phyloP scores from a whole-genome alignment of 1,139 yeast species.

The Diutina neorugosa region DNA sequence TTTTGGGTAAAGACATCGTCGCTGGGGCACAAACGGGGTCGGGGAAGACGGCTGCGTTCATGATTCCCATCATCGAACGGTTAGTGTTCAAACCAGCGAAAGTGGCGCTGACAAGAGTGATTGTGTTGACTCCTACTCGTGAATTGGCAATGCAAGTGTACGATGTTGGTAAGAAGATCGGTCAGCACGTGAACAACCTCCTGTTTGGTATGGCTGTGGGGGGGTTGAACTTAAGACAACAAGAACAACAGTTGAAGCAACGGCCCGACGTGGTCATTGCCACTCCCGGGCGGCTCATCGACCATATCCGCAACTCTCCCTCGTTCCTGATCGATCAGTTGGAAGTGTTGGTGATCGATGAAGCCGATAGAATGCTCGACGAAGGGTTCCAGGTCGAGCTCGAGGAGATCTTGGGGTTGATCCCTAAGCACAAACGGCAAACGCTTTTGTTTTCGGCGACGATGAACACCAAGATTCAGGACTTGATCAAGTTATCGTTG shows the following conservation, averaged over 20 bases:
- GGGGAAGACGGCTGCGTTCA: conserved; percentile 97
- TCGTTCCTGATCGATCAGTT: conserved; percentile 83
- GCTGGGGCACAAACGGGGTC: conserved; percentile 99
- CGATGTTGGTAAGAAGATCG: conserved; percentile 83
- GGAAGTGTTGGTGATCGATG: conserved; percentile 88
- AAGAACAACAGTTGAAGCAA: conserved; percentile 82
- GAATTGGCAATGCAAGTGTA: conserved; percentile 93
- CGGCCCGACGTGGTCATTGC: conserved; percentile 96
- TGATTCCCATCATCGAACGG: conserved; percentile 93
- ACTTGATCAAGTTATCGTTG: conserved; percentile 73
- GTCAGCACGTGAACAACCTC: conserved; percentile 61
- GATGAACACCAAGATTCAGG: conserved; percentile 88
- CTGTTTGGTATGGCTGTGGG: conserved; percentile 93
- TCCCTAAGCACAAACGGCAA: conserved; percentile 82
- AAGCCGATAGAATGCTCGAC: conserved; percentile 98
- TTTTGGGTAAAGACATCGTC: conserved; percentile 85
- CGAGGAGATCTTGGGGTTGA: conserved; percentile 73
- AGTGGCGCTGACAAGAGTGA: conserved; percentile 77
- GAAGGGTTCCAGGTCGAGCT: conserved; percentile 96
- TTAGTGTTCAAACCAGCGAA: conserved; percentile 78
- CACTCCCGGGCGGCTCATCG: conserved; percentile 94
- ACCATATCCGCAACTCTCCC: conserved; percentile 90
- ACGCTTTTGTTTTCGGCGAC: conserved; percentile 93
- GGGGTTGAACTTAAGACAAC: conserved; percentile 89
- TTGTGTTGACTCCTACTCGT: conserved; percentile 91